These are phyloP conservation scores for Polysphondylium violaceum DNA, from an alignment of 78 protist species.

Conservation along the genomic window DNA sequence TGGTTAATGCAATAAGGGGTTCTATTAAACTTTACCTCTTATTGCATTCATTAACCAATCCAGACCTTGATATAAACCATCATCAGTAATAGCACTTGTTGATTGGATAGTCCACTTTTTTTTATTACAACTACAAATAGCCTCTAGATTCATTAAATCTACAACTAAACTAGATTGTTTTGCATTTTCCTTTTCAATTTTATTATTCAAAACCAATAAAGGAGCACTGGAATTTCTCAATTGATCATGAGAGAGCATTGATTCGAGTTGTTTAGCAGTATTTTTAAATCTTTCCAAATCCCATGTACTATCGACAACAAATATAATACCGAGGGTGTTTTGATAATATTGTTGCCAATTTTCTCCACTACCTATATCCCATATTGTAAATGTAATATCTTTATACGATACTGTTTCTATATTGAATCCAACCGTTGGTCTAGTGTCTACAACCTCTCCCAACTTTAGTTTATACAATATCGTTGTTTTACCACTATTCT, in stretches of 20 bases:
- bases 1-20: no score
- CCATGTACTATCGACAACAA: no score
- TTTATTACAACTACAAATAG: not conserved
- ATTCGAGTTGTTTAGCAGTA: no score
- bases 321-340: no score
- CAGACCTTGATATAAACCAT: slow-evolving; percentile 28
- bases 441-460: slow-evolving; percentile 79
- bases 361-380: slow-evolving; percentile 97
- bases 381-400: slow-evolving; percentile 90
- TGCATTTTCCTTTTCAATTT: no score
- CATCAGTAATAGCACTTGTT: not conserved
- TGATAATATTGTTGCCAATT: no score
- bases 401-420: slow-evolving; percentile 82
- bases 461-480: slow-evolving; percentile 84
- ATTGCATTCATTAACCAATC: no score
- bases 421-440: slow-evolving; percentile 81
- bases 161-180: not conserved
- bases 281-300: no score
- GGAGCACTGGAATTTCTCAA: no score
- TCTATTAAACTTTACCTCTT: no score
- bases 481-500: slow-evolving; percentile 92
- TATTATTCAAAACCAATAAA: no score
- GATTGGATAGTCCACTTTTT: slow-evolving; percentile 23
- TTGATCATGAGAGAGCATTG: no score
- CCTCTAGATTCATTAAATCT: not conserved